Percentiles rank a stretch among this genome's conserved stretches.
These are phyloP conservation scores for Calonectria crousiana DNA, from an alignment of 2,329 filamentous ascomycete species.

Conservation along the genomic window DNA sequence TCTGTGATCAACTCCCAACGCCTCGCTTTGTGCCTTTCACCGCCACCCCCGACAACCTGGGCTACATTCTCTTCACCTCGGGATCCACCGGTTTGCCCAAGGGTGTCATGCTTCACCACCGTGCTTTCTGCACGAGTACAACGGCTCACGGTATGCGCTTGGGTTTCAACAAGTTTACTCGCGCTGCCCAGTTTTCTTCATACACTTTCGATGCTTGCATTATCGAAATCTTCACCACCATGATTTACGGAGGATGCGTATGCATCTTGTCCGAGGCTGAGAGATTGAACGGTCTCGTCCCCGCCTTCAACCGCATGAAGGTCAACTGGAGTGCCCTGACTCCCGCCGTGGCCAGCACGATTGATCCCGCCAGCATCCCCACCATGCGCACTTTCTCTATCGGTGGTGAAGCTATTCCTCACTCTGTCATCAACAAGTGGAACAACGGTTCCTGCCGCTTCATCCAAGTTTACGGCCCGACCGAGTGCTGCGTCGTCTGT, in stretches of 20 bases:
- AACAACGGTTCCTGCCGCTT: neutral
- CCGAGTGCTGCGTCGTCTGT: neutral
- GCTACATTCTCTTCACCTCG: conserved; percentile 30
- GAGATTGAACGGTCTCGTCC: conserved; percentile 27
- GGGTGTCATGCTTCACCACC: conserved; percentile 26
- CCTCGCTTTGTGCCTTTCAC: neutral
- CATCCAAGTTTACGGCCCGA: conserved; percentile 3
- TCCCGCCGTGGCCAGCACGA: neutral
- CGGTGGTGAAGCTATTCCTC: conserved; percentile 4
- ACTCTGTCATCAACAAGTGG: conserved; percentile 6
- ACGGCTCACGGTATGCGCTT: conserved; percentile 7
- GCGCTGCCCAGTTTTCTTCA: conserved; percentile 34
- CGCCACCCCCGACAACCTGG: neutral
- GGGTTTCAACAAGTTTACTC: neutral
- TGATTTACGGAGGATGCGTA: conserved; percentile 39
- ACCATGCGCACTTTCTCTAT: neutral
- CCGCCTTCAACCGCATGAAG: conserved; percentile 27
- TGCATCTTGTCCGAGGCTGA: conserved; percentile 36
- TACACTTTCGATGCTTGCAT: conserved; percentile 40
- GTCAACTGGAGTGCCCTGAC: conserved; percentile 32
- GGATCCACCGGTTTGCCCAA: conserved; percentile 34
- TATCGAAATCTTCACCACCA: conserved; percentile 32
- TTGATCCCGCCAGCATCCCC: neutral
- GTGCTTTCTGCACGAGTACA: conserved; percentile 14
- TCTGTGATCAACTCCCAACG: neutral